Evolutionary conservation across 306 rosid genomes (phyloP), one percentile per base, ranked within the genome.

Genomic region (Begonia peltatifolia): DNA sequence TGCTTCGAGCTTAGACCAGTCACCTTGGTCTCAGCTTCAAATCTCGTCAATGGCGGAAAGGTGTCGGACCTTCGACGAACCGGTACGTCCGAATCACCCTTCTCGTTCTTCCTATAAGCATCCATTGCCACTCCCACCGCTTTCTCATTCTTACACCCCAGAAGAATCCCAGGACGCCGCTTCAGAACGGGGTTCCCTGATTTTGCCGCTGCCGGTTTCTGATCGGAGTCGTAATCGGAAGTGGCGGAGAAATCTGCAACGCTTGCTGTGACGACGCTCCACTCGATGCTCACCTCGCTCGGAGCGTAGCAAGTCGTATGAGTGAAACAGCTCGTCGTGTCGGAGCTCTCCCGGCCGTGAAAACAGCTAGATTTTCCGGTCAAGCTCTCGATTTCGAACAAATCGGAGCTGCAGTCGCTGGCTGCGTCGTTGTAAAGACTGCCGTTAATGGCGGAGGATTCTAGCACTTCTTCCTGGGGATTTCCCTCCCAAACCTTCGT

Each of bases 341-440:
- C 76, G 6, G 87, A 79, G 11, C 69, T 53, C 49, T 77, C 70
- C 59, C 71, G 65, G 9, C 62, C 67, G 20, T 71, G 64, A 73
- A 76, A 69, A 10, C 84, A 61, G 65, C 69, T 71, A 10, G 72
- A 56, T 55, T 75, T 85, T 0, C 74, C 76, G 3, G 82, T 73
- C 55, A 92, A 49, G 51, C 86, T 80, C 57, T 81, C 96, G 13
- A 92, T 79, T 78, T 92, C 99, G 53, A 92, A 92, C 10, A 92
- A 68, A 56, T 92, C 99, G 46, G 99, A 92, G 69, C 99, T 92
- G 59, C 88, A 86, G 74, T 92, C 99, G 61, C 96, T 92, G 20
- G 54, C 88, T 13, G 60, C 73, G 46, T 92, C 94, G 30, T 84
- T 68, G 61, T 63, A 61, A 56, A 49, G 50, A 50, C 67, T 75